These are phyloP conservation scores for Henningerozyma blattae DNA, from an alignment of 805 yeast species.

Conservation along the genomic window DNA sequence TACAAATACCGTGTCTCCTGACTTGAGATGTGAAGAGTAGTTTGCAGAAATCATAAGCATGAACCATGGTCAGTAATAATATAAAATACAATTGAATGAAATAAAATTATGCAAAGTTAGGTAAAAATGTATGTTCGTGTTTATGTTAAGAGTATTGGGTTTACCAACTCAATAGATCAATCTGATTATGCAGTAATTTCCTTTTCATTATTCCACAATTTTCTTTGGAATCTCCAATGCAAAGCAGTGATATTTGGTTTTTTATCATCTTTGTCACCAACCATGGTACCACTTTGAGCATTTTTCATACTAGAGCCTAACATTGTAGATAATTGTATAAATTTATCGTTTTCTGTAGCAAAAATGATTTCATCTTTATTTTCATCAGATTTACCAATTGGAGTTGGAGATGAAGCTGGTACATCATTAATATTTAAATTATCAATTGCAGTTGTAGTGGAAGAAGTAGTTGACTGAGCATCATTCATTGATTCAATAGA, in stretches of 20 bases:
- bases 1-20: too few species aligned
- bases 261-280: conserved; percentile 43
- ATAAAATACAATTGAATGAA: too few species aligned
- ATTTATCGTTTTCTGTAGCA: conserved; percentile 23
- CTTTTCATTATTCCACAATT: conserved; percentile 43
- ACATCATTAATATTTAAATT: conserved; percentile 15
- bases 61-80: too few species aligned
- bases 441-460: neutral
- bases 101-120: too few species aligned
- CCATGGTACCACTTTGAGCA: conserved; percentile 54
- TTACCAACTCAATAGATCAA: too few species aligned
- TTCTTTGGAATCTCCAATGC: conserved; percentile 62
- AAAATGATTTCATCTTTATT: conserved; percentile 1
- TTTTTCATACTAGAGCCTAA: conserved; percentile 50
- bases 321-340: conserved; percentile 31
- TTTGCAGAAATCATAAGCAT: too few species aligned
- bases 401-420: neutral
- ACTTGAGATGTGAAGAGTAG: too few species aligned
- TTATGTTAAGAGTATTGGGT: too few species aligned
- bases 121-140: too few species aligned
- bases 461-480: too few species aligned
- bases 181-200: conserved; percentile 36
- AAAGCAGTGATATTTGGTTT: conserved; percentile 28
- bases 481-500: too few species aligned
- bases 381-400: conserved; percentile 2